Conservation (phyloP, 2,329 filamentous ascomycete genomes). For the Ramularia collo-cygni region DNA sequence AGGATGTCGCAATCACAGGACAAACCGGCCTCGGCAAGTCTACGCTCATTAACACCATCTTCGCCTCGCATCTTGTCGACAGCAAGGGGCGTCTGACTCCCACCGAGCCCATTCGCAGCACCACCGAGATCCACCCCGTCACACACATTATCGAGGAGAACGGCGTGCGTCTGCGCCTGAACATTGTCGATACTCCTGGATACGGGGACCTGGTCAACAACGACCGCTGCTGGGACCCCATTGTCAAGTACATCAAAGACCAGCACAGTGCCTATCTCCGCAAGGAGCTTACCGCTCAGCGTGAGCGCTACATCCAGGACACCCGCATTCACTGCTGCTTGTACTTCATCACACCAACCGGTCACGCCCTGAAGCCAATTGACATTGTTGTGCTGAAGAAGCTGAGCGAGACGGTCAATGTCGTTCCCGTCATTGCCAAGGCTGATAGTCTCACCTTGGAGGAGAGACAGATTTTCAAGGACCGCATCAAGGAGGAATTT, state of each 20-base stretch:
- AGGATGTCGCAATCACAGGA: conserved; percentile 47
- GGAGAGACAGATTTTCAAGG: conserved; percentile 94
- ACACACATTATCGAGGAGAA: conserved; percentile 99
- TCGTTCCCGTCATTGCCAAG: conserved; percentile 98
- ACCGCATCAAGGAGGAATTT: conserved; percentile 98
- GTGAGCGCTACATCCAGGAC: conserved; percentile 98
- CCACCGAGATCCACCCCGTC: conserved; percentile 95
- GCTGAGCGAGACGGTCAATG: conserved; percentile 97
- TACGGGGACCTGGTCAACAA: conserved; percentile 99
- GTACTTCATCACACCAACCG: conserved; percentile 98
- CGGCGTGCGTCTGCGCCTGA: conserved; percentile 90
- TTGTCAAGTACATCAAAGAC: conserved; percentile 99
- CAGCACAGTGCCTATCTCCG: conserved; percentile 98
- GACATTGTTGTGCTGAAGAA: conserved; percentile 99
- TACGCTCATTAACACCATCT: conserved; percentile 99
- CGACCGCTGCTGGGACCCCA: conserved; percentile 99
- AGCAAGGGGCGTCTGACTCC: conserved; percentile 92
- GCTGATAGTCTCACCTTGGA: conserved; percentile 92
- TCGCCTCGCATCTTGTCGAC: conserved; percentile 97
- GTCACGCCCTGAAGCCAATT: conserved; percentile 97
- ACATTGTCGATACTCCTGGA: conserved; percentile 97
- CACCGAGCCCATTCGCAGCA: conserved; percentile 87
- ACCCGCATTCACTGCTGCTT: conserved; percentile 98
- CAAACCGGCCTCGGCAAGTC: conserved; percentile 99
- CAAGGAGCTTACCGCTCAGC: conserved; percentile 98